A percentile compares a stretch with the other conserved stretches of the same genome.
phyloP scores from a whole-genome alignment of 192 early-diverging fungal species.

The Entophlyctis luteolus region DNA sequence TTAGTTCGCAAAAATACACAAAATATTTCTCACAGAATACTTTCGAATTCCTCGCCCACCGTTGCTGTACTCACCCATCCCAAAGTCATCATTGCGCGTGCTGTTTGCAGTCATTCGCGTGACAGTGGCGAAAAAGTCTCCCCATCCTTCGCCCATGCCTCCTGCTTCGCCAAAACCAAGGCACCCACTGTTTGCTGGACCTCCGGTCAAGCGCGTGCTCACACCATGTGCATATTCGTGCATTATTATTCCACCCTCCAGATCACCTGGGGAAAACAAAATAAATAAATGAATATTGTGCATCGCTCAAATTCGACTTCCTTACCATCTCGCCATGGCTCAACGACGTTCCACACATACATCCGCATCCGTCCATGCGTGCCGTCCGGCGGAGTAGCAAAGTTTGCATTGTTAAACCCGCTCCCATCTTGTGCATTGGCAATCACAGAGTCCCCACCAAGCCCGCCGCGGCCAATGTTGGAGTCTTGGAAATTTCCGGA shows the following conservation, averaged over 20 bases:
- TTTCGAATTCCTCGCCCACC: constrained; percentile 85
- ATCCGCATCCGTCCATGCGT: constrained; percentile 88
- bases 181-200: constrained; percentile 84
- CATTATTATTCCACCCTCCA: constrained; percentile 88
- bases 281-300: no score
- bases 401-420: constrained; percentile 91
- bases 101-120: constrained; percentile 57
- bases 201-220: constrained; percentile 85
- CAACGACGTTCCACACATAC: constrained; percentile 79
- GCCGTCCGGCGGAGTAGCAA: constrained; percentile 77
- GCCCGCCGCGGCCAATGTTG: constrained; percentile 78
- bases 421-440: constrained; percentile 90
- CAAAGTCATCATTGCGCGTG: constrained; percentile 57
- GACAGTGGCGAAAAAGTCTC: constrained; percentile 84
- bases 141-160: constrained; percentile 96
- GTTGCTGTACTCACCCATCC: constrained; percentile 79
- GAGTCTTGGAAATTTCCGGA: constrained; percentile 92
- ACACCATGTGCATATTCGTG: constrained; percentile 96
- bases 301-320: no score
- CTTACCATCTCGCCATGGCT: constrained; percentile 61
- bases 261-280: constrained; percentile 50
- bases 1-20: constrained; percentile 3
- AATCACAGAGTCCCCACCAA: constrained; percentile 78
- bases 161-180: constrained; percentile 83
- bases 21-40: constrained; percentile 47